A percentile compares a stretch with the other conserved stretches of the same genome.
Evolutionary conservation across 208 protist genomes (phyloP).

Genomic region (Crithidia thermophila): DNA sequence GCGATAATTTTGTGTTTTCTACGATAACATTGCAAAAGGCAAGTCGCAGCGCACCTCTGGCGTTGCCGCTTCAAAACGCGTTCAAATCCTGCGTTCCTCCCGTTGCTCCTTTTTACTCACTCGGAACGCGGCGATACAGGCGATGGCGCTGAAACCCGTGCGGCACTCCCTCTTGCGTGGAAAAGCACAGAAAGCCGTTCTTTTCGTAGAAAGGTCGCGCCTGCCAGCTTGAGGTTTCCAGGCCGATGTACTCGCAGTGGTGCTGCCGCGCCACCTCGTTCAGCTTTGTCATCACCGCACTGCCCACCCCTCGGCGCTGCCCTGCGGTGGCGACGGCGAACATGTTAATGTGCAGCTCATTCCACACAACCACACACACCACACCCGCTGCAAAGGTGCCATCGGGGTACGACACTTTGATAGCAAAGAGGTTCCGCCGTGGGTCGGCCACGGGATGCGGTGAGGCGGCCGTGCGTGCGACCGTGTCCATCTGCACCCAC

Average conservation of each 20-base stretch:
- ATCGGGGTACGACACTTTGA: constrained; percentile 3
- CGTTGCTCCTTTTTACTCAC: too few relatives aligned
- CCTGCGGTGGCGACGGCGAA: constrained; percentile 2
- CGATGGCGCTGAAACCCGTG: constrained; percentile 14
- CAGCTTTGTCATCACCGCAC: constrained; percentile 6
- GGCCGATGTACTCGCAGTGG: constrained; percentile 11
- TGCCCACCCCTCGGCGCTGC: constrained; percentile 18
- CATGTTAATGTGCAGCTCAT: constrained; percentile 19
- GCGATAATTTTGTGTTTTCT: too few relatives aligned
- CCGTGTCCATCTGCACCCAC: constrained; percentile 1
- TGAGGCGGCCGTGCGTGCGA: neutral
- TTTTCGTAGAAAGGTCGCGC: constrained; percentile 32
- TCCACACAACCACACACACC: constrained; percentile 4
- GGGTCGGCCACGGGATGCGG: constrained; percentile 7
- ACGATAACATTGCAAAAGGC: too few relatives aligned
- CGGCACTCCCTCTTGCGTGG: constrained; percentile 18
- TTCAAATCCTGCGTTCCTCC: too few relatives aligned
- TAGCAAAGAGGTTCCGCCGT: neutral
- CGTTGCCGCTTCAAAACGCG: too few relatives aligned
- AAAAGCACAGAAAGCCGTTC: constrained; percentile 25
- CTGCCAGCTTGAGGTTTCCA: constrained; percentile 37
- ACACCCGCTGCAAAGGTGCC: neutral
- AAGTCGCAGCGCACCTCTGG: too few relatives aligned
- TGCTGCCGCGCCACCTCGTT: constrained; percentile 17
- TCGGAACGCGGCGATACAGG: neutral